phyloP scores from a whole-genome alignment of 2,329 filamentous ascomycete genomes.

The Trichoderma harzianum region DNA sequence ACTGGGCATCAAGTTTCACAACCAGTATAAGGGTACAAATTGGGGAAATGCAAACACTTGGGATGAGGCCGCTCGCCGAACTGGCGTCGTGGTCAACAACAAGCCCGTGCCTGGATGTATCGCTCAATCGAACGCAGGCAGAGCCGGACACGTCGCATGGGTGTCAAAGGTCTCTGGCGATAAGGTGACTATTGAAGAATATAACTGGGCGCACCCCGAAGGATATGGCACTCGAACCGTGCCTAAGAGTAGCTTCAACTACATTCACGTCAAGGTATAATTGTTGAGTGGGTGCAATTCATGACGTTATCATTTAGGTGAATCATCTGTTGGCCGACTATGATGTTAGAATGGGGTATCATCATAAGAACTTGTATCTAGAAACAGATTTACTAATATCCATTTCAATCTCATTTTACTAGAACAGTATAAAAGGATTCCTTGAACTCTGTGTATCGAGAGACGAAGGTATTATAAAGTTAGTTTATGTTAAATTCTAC shows the following conservation, averaged over 20 bases:
- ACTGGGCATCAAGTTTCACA: constrained; percentile 23
- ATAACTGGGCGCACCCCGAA: constrained; percentile 20
- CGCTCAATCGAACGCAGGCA: constrained; percentile 20
- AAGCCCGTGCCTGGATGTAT: constrained; percentile 20
- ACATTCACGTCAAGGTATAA: constrained; percentile 21
- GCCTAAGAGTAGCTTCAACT: constrained; percentile 21
- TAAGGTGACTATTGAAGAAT: constrained; percentile 23
- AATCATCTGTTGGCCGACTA: not conserved
- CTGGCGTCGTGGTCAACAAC: constrained; percentile 17
- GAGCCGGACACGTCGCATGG: constrained; percentile 21
- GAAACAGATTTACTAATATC: not conserved
- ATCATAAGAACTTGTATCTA: not conserved
- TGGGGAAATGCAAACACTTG: constrained; percentile 25
- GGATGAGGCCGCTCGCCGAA: constrained; percentile 21
- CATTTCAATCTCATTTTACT: not conserved
- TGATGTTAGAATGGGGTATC: not conserved
- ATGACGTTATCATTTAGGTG: not conserved
- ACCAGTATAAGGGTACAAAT: constrained; percentile 22
- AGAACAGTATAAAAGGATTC: not conserved
- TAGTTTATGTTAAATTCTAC: not conserved
- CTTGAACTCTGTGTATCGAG: not conserved
- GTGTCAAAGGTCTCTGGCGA: constrained; percentile 19
- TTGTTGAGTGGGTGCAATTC: not conserved
- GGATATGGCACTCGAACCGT: constrained; percentile 21
- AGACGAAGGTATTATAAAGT: not conserved